Conservation (phyloP, 2,329 filamentous ascomycete species). For the Periconia sp. region DNA sequence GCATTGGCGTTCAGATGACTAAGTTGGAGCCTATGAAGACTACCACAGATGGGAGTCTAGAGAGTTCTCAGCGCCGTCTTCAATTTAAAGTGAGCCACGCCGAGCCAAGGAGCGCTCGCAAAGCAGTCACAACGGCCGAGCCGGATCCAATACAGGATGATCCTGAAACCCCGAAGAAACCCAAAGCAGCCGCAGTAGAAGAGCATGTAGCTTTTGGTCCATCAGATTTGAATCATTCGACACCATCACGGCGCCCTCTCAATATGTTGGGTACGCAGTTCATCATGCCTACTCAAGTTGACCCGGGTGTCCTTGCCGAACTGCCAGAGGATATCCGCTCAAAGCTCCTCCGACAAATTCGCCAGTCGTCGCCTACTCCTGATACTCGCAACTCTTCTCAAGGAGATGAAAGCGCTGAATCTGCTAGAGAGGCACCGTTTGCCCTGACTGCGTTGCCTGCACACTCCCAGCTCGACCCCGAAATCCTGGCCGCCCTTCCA, state of each 20-base stretch:
- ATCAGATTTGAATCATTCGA: constrained; percentile 50
- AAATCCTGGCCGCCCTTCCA: constrained; percentile 82
- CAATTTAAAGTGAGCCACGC: constrained; percentile 68
- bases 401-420: constrained; percentile 6
- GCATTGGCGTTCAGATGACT: constrained; percentile 90
- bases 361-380: constrained; percentile 35
- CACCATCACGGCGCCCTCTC: constrained; percentile 67
- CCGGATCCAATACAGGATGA: constrained; percentile 56
- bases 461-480: constrained; percentile 82
- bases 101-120: constrained; percentile 9
- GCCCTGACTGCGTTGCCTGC: constrained; percentile 56
- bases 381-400: constrained; percentile 9
- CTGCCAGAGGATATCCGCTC: constrained; percentile 83
- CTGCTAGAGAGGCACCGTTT: constrained; percentile 27
- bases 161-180: constrained; percentile 47
- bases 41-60: constrained; percentile 56
- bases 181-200: constrained; percentile 26
- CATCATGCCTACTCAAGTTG: constrained; percentile 81
- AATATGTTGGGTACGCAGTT: constrained; percentile 91
- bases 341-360: constrained; percentile 62
- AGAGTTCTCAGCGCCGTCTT: constrained; percentile 80
- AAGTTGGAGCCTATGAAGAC: constrained; percentile 82
- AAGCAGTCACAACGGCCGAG: constrained; percentile 23
- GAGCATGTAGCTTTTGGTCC: constrained; percentile 48
- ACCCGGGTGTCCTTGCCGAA: constrained; percentile 81